Percentiles rank a stretch among this genome's conserved stretches.
Conservation (phyloP, 2,329 filamentous ascomycete genomes). For the Calonectria multiphialidica region DNA sequence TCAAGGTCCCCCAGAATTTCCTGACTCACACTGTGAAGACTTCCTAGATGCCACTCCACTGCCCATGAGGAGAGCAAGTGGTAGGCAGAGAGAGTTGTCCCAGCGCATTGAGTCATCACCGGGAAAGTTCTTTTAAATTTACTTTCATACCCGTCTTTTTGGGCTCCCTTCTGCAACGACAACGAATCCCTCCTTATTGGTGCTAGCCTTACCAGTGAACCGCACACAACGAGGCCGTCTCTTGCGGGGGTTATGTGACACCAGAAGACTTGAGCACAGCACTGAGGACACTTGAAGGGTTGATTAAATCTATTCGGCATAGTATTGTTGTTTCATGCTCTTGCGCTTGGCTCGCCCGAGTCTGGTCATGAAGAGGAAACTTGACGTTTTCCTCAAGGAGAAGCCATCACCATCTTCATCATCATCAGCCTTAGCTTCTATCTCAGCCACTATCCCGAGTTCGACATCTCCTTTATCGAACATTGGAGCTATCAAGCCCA, state of each 20-base stretch:
- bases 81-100: background rate
- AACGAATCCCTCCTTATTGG: too few species aligned
- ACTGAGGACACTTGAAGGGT: too few species aligned
- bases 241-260: background rate
- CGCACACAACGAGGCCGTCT: too few species aligned
- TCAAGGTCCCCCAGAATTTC: background rate
- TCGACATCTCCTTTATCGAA: background rate
- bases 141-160: background rate
- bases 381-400: slow-evolving; percentile 44
- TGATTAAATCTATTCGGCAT: background rate
- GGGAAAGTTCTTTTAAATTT: too few species aligned
- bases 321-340: slow-evolving; percentile 32
- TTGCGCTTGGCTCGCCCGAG: slow-evolving; percentile 35
- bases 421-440: background rate
- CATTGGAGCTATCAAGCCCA: background rate
- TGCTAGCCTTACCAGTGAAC: background rate
- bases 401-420: slow-evolving; percentile 12
- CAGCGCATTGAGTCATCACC: background rate
- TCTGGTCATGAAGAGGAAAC: slow-evolving; percentile 51
- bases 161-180: background rate
- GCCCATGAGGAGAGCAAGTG: background rate
- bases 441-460: background rate
- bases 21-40: slow-evolving; percentile 3
- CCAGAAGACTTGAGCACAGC: background rate
- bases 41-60: too few species aligned